These are phyloP conservation scores for Erysiphe pulchra DNA, from an alignment of 2,329 filamentous ascomycete species.

Conservation along the genomic window DNA sequence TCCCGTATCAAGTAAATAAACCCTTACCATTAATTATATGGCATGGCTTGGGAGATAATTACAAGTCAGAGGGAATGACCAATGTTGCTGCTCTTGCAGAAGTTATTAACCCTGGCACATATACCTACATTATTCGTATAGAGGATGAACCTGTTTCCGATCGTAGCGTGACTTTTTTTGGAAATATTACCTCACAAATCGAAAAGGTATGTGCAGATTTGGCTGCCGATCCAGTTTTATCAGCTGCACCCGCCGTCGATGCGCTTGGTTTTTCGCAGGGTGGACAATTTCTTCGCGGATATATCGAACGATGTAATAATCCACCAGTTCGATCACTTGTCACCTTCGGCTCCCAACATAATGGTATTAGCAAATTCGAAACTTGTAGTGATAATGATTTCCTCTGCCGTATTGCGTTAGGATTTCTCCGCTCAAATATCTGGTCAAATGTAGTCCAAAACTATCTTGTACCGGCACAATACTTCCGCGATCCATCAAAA, in stretches of 20 bases:
- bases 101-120: conserved; percentile 52
- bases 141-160: conserved; percentile 36
- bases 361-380: conserved; percentile 66
- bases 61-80: conserved; percentile 47
- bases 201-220: conserved; percentile 54
- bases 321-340: conserved; percentile 32
- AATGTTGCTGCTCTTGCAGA: conserved; percentile 46
- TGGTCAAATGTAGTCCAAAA: conserved; percentile 60
- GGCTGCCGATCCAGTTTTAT: conserved; percentile 49
- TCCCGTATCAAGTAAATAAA: conserved; percentile 18
- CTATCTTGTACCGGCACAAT: conserved; percentile 74
- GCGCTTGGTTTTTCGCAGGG: conserved; percentile 89
- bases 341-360: conserved; percentile 48
- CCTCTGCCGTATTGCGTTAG: conserved; percentile 59
- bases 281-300: conserved; percentile 80
- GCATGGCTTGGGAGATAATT: conserved; percentile 64
- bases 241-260: conserved; percentile 61
- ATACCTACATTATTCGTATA: conserved; percentile 56
- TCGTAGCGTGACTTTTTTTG: conserved; percentile 66
- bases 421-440: conserved; percentile 51
- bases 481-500: conserved; percentile 43
- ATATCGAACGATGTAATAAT: conserved; percentile 62
- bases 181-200: conserved; percentile 64
- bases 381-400: conserved; percentile 46
- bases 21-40: conserved; percentile 80